A percentile compares a stretch with the other conserved stretches of the same genome.
Evolutionary conservation across 805 yeast species (phyloP).

Genomic region (Sungouiozyma ichnusensis): DNA sequence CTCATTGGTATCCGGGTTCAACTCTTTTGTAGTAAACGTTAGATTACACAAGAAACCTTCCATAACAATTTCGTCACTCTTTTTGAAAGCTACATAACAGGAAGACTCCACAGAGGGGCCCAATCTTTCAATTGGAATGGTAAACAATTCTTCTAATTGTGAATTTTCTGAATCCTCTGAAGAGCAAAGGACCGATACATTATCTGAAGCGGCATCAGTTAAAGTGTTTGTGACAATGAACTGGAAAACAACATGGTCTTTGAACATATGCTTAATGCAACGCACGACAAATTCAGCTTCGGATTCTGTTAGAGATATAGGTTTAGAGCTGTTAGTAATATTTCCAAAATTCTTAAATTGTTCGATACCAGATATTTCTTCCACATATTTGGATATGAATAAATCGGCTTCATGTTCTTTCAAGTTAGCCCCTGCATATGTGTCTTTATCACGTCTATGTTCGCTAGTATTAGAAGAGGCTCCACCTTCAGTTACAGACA

Average conservation of each 20-base stretch:
- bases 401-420: constrained; percentile 28
- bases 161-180: constrained; percentile 44
- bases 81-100: constrained; percentile 65
- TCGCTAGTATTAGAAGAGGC: constrained; percentile 3
- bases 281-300: constrained; percentile 89
- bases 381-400: constrained; percentile 54
- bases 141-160: constrained; percentile 52
- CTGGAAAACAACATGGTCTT: constrained; percentile 63
- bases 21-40: constrained; percentile 67
- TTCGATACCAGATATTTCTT: constrained; percentile 58
- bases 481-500: constrained; percentile 9
- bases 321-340: constrained; percentile 57
- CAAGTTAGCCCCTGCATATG: constrained; percentile 20
- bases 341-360: constrained; percentile 68
- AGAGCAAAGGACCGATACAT: constrained; percentile 60
- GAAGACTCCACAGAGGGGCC: constrained; percentile 63
- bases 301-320: constrained; percentile 68
- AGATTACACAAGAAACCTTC: constrained; percentile 55
- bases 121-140: constrained; percentile 62
- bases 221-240: constrained; percentile 79
- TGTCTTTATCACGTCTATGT: constrained; percentile 20
- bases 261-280: constrained; percentile 75
- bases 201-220: constrained; percentile 62
- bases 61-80: constrained; percentile 37
- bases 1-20: constrained; percentile 60